These are phyloP conservation scores for Combretum micranthum DNA, from an alignment of 345 rosid genomes.

Conservation along the genomic window DNA sequence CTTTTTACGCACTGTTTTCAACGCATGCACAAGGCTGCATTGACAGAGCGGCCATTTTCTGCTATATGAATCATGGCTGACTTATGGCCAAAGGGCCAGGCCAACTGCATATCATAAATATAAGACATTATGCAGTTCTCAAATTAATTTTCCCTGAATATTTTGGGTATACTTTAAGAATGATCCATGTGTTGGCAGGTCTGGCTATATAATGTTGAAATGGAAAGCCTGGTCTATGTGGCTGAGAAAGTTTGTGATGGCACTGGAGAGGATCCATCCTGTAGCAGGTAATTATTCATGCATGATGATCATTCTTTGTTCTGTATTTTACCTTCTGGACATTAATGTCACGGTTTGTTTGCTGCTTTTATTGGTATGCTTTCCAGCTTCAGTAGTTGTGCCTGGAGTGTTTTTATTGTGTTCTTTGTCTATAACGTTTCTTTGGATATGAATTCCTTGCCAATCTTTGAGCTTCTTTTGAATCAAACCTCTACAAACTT, in stretches of 20 bases:
- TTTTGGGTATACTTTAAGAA: not conserved
- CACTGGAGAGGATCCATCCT: conserved; percentile 87
- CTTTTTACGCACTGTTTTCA: too few species aligned
- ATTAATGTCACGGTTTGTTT: too few species aligned
- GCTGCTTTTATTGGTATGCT: too few species aligned
- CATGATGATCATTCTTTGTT: not conserved
- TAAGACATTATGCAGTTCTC: not conserved
- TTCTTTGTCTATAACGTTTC: not conserved
- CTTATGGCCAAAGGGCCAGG: too few species aligned
- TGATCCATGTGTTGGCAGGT: conserved; percentile 31
- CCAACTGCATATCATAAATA: too few species aligned
- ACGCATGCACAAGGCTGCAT: too few species aligned
- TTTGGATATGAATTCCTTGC: not conserved
- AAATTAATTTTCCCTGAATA: not conserved
- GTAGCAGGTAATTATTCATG: conserved; percentile 58
- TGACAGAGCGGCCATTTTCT: too few species aligned
- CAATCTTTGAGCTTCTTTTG: not conserved
- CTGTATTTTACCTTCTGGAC: not conserved
- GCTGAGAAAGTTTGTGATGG: conserved; percentile 77
- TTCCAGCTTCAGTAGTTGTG: too few species aligned
- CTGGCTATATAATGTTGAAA: conserved; percentile 54
- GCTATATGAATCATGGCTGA: too few species aligned
- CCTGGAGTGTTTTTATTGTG: too few species aligned
- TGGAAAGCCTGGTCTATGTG: conserved; percentile 48
- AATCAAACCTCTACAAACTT: too few species aligned